These are phyloP conservation scores for Passiflora organensis DNA, from an alignment of 345 rosid genomes.

Conservation along the genomic window DNA sequence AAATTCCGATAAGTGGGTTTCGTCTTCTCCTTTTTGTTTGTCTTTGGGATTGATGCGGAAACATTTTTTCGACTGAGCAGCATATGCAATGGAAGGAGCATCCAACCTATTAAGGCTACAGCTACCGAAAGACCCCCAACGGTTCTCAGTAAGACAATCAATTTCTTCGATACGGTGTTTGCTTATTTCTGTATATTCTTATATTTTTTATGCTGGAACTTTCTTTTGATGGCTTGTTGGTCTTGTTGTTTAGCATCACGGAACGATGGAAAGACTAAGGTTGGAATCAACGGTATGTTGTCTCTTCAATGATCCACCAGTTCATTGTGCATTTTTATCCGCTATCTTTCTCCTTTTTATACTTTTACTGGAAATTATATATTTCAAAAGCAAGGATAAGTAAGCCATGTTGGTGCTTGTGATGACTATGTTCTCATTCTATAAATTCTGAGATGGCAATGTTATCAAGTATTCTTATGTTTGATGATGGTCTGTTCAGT, in stretches of 20 bases:
- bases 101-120: constrained; percentile 71
- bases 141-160: constrained; percentile 46
- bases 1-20: neutral
- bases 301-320: neutral
- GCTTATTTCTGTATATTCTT: neutral
- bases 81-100: constrained; percentile 32
- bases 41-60: neutral
- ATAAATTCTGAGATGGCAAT: no score
- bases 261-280: constrained; percentile 55
- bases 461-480: no score
- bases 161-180: neutral
- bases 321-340: neutral
- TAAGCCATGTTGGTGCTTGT: no score
- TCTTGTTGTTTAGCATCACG: constrained; percentile 38
- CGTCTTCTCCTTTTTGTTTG: neutral
- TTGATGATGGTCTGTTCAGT: no score
- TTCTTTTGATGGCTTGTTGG: constrained; percentile 16
- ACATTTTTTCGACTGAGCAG: constrained; percentile 24
- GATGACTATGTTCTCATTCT: no score
- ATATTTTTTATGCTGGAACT: neutral
- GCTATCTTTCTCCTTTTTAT: no score
- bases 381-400: no score
- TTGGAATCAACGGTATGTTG: constrained; percentile 87
- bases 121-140: constrained; percentile 68
- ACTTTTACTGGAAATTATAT: no score